Conservation (phyloP, 352 stramenopile genomes). For the Phytophthora tubulina region DNA sequence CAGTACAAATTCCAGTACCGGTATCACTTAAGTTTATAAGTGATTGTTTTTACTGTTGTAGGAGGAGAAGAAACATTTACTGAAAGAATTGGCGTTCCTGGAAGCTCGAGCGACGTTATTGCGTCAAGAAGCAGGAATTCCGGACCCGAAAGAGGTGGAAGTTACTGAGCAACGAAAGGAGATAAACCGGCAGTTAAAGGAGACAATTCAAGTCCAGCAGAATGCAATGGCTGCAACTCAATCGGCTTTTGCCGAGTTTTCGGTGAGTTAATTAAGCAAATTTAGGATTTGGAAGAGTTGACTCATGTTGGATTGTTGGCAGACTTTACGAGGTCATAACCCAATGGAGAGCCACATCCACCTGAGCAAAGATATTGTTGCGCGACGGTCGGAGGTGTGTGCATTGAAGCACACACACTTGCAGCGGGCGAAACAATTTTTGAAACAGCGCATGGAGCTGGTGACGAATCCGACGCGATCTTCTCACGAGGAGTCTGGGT, state of each 20-base stretch:
- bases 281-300: background rate
- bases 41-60: slow-evolving; percentile 12
- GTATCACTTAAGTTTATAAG: background rate
- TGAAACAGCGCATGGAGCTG: slow-evolving; percentile 41
- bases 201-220: slow-evolving; percentile 36
- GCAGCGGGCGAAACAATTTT: slow-evolving; percentile 37
- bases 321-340: slow-evolving; percentile 36
- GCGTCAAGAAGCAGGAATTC: slow-evolving; percentile 39
- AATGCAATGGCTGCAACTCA: slow-evolving; percentile 30
- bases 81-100: slow-evolving; percentile 42
- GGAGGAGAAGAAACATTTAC: slow-evolving; percentile 45
- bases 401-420: slow-evolving; percentile 46
- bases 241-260: slow-evolving; percentile 45
- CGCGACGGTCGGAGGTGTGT: slow-evolving; percentile 39
- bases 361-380: slow-evolving; percentile 24
- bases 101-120: slow-evolving; percentile 41
- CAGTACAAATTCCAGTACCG: too few species aligned
- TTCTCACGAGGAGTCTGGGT: slow-evolving; percentile 47
- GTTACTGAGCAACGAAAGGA: slow-evolving; percentile 28
- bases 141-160: slow-evolving; percentile 38
- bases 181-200: slow-evolving; percentile 35
- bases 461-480: slow-evolving; percentile 37
- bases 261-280: slow-evolving; percentile 24
- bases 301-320: slow-evolving; percentile 1
- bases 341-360: slow-evolving; percentile 43